Evolutionary conservation across 2,329 filamentous ascomycete genomes (phyloP).

Genomic region (Ceratocystis harringtonii): DNA sequence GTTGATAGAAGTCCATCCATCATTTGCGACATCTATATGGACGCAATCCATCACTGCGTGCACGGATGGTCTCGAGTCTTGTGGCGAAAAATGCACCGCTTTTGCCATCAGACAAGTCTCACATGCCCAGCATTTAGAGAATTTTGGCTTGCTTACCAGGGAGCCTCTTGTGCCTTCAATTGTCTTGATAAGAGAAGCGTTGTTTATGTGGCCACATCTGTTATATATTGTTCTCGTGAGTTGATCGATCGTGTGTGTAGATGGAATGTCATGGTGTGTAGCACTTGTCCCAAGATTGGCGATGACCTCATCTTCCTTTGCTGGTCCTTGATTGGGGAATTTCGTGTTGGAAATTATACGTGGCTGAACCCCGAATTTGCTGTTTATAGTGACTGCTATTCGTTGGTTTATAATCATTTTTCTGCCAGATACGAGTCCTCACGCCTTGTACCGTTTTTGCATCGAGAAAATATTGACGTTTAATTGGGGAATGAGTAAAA

Average conservation of each 20-base stretch:
- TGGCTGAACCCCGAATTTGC: too few species aligned
- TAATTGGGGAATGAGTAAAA: too few species aligned
- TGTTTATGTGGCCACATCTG: not conserved
- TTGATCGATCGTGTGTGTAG: not conserved
- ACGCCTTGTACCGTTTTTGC: too few species aligned
- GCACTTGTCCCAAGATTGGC: too few species aligned
- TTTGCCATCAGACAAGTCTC: not conserved
- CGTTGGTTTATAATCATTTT: too few species aligned
- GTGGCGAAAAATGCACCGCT: not conserved
- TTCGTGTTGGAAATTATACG: too few species aligned
- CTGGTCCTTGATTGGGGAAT: too few species aligned
- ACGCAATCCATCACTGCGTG: not conserved
- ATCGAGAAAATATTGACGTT: too few species aligned
- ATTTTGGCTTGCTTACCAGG: not conserved
- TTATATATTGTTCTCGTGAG: not conserved
- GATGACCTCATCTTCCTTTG: too few species aligned
- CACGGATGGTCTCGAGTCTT: not conserved
- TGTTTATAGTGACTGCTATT: too few species aligned
- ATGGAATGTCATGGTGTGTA: too few species aligned
- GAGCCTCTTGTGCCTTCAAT: not conserved
- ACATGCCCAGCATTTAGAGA: not conserved
- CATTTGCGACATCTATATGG: not conserved
- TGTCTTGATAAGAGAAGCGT: not conserved
- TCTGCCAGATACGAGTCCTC: too few species aligned
- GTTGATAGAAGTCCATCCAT: not conserved